phyloP scores from a whole-genome alignment of 164 flowering plant genomes.

The Pachysandra terminalis region DNA sequence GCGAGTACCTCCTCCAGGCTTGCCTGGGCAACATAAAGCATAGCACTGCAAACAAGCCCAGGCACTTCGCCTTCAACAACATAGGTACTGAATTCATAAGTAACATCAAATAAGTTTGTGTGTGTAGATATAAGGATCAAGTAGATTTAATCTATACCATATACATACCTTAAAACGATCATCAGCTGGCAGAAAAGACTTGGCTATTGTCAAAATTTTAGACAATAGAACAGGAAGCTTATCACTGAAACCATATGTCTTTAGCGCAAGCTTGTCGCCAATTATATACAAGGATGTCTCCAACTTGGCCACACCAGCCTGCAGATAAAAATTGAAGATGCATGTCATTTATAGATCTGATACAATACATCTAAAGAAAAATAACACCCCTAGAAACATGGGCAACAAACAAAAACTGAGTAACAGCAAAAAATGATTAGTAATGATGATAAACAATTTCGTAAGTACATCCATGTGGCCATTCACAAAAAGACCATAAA shows the following conservation, averaged over 20 bases:
- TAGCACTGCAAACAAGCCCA: too few species aligned
- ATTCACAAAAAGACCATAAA: neutral
- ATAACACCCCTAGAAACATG: neutral
- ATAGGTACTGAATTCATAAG: too few species aligned
- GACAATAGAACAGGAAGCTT: constrained; percentile 70
- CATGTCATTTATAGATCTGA: neutral
- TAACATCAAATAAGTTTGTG: too few species aligned
- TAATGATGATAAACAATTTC: too few species aligned
- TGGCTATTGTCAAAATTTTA: constrained; percentile 53
- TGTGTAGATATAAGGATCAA: too few species aligned
- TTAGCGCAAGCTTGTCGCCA: constrained; percentile 80
- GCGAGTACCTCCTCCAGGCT: too few species aligned
- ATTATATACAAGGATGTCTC: constrained; percentile 72
- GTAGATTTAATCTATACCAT: too few species aligned
- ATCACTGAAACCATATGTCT: constrained; percentile 88
- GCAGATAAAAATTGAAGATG: constrained; percentile 21
- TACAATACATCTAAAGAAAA: neutral
- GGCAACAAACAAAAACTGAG: too few species aligned
- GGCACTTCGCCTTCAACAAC: too few species aligned
- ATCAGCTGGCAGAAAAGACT: constrained; percentile 58
- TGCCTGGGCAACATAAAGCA: too few species aligned
- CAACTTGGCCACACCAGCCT: constrained; percentile 94
- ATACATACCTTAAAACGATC: constrained; percentile 80
- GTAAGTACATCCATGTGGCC: too few species aligned
- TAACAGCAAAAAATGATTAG: neutral